A percentile compares a stretch with the other conserved stretches of the same genome.
Evolutionary conservation across 1,284 basidiomycete genomes (phyloP).

Genomic region (Cutaneotrichosporon cyanovorans): DNA sequence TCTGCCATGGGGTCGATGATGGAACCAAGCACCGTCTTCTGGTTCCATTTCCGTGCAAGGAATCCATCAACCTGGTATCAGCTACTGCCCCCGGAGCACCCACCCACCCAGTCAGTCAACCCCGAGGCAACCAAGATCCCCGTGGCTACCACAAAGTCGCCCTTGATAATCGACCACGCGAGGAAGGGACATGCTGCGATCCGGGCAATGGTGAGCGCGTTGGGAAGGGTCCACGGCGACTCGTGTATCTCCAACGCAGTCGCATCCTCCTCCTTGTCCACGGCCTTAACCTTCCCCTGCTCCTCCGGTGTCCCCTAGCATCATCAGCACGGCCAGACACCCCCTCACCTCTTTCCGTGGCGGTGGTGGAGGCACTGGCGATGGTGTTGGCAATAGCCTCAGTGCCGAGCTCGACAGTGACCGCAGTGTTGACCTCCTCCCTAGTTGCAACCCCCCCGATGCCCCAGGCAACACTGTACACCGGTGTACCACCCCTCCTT

Average conservation of each 20-base stretch:
- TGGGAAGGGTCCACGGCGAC: conserved; percentile 93
- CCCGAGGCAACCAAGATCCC: conserved; percentile 80
- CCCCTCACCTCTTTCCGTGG: too few species aligned
- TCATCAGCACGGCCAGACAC: too few species aligned
- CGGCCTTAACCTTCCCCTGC: neutral
- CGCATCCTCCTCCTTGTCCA: neutral
- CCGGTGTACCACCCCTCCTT: too few species aligned
- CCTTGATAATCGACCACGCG: conserved; percentile 83
- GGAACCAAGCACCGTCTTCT: conserved; percentile 81
- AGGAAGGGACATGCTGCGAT: conserved; percentile 82
- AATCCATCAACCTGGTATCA: conserved; percentile 70
- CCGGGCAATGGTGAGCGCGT: conserved; percentile 77
- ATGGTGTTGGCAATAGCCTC: too few species aligned
- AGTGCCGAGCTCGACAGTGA: neutral
- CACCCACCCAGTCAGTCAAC: conserved; percentile 74
- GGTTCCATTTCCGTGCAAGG: conserved; percentile 75
- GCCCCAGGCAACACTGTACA: too few species aligned
- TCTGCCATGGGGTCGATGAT: conserved; percentile 97
- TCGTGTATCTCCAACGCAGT: conserved; percentile 53
- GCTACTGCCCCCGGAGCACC: neutral
- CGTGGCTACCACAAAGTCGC: conserved; percentile 71
- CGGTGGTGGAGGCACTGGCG: neutral
- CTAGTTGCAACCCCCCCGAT: too few species aligned
- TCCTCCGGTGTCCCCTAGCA: neutral
- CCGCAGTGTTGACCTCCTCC: too few species aligned